Percentiles rank a stretch among this genome's conserved stretches.
phyloP scores from a whole-genome alignment of 805 yeast genomes.

The Yarrowia bubula region DNA sequence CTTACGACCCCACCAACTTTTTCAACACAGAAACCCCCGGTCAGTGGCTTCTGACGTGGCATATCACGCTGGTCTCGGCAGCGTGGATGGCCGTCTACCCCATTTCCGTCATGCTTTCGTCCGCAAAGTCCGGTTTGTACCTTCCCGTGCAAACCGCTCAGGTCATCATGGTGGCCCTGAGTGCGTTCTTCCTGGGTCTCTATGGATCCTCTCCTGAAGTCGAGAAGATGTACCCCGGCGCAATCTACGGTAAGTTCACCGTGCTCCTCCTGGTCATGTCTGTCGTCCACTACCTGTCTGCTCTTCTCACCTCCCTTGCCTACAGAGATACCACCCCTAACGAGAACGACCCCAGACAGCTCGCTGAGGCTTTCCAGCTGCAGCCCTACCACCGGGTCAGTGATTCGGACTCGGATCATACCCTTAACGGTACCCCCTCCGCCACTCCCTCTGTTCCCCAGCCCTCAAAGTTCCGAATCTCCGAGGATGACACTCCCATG shows the following conservation, averaged over 20 bases:
- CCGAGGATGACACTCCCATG: conserved; percentile 23
- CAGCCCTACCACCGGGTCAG: conserved; percentile 31
- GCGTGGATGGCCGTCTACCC: conserved; percentile 65
- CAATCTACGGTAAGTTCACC: conserved; percentile 68
- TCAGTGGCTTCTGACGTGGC: conserved; percentile 54
- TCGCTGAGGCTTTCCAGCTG: conserved; percentile 38
- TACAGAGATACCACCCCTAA: conserved; percentile 42
- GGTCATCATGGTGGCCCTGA: conserved; percentile 48
- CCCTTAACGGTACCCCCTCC: conserved; percentile 9
- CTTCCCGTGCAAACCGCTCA: conserved; percentile 56
- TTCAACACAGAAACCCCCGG: conserved; percentile 49
- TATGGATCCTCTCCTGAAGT: conserved; percentile 54
- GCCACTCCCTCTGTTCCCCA: conserved; percentile 3
- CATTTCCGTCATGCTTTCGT: conserved; percentile 59
- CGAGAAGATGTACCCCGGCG: conserved; percentile 61
- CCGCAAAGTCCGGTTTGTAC: conserved; percentile 57
- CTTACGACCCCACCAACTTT: conserved; percentile 73
- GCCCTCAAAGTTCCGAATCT: conserved; percentile 18
- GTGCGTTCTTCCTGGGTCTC: conserved; percentile 57
- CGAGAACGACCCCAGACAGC: conserved; percentile 32
- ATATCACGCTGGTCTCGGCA: conserved; percentile 47
- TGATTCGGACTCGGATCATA: conserved; percentile 26
- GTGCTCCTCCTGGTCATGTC: conserved; percentile 56
- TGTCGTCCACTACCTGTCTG: conserved; percentile 53
- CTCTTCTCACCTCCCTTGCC: conserved; percentile 50